Base-by-base conservation (phyloP, 2,329 filamentous ascomycete species). In the Pestalotiopsis sp. region DNA sequence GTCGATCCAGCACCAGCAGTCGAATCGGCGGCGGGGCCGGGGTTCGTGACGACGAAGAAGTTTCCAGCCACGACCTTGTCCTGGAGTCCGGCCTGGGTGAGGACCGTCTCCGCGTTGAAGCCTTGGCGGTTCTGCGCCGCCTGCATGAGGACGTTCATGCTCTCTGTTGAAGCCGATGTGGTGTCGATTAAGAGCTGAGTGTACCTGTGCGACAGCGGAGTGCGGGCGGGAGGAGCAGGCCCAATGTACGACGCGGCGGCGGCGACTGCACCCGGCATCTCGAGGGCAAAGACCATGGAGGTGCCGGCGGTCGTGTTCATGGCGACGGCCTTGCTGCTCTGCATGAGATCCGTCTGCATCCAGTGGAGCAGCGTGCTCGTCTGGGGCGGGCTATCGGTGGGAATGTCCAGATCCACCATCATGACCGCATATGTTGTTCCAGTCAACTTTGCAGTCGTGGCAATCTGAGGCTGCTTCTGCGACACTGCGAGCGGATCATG, bases 331-430 rank as follows among this genome's bases (percentile, higher is more conserved):
- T 72, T 69, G 5, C 72, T 69, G 68, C 70, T 74, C 59, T 76
- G 74, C 27, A 72, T 76, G 27, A 83, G 75, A n/a, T 75, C 79
- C 1, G 77, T 81, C 74, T 83, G 82, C 76, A 83, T 74, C 82
- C 82, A 84, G 76, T 83, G 81, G 56, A 83, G 78, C 25, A 83
- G 73, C 13, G 81, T 83, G 67, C 72, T 75, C 11, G 81, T 82
- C 60, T 73, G 64, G 1, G 79, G 78, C 3, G 81, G 78, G 52
- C 36, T 78, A 71, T 77, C 80, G 12, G 82, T 83, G 60, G 82
- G 85, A 77, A 82, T 87, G 71, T 85, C 85, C 5, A 86, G 78
- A 69, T 83, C 81, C 61, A 83, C 75, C 82, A 83, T 83, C 68
- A 83, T 66, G 39, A 83, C 75, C 14, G 80, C 79, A 70, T 80